Conservation (phyloP, 169 alveolate genomes). For the Blepharisma undulans region DNA sequence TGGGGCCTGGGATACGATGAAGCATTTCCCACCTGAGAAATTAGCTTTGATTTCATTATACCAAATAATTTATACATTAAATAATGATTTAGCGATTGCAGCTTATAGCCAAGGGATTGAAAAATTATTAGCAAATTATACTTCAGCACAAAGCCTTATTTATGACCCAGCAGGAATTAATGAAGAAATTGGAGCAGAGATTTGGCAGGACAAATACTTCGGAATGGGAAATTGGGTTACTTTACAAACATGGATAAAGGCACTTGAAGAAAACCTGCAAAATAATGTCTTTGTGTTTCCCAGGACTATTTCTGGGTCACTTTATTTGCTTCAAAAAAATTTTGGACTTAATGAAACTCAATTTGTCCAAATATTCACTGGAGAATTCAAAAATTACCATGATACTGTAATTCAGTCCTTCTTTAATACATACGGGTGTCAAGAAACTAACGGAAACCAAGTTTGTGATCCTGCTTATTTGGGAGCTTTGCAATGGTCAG, state of each 20-base stretch:
- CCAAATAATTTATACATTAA: background rate
- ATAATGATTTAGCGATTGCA: background rate
- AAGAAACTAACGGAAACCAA: background rate
- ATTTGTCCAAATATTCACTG: background rate
- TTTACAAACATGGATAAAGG: conserved; percentile 16
- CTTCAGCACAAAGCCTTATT: background rate
- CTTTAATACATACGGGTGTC: background rate
- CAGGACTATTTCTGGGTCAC: background rate
- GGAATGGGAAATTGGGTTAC: background rate
- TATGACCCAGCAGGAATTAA: conserved; percentile 8
- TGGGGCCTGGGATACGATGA: conserved; percentile 29
- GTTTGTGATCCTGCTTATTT: conserved; percentile 18
- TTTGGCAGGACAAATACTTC: conserved; percentile 27
- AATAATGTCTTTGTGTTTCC: background rate
- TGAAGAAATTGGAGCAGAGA: background rate
- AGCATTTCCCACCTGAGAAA: conserved; percentile 1
- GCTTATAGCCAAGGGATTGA: background rate
- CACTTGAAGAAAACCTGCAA: background rate
- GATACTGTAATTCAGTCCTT: background rate
- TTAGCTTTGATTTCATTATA: conserved; percentile 24
- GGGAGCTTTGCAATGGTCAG: conserved; percentile 38
- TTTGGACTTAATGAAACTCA: conserved; percentile 23
- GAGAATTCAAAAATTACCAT: background rate
- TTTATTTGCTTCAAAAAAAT: background rate
- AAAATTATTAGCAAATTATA: background rate